A percentile compares a stretch with the other conserved stretches of the same genome.
These are phyloP conservation scores for Backusella psychrophila DNA, from an alignment of 192 early-diverging fungal species.

Conservation along the genomic window DNA sequence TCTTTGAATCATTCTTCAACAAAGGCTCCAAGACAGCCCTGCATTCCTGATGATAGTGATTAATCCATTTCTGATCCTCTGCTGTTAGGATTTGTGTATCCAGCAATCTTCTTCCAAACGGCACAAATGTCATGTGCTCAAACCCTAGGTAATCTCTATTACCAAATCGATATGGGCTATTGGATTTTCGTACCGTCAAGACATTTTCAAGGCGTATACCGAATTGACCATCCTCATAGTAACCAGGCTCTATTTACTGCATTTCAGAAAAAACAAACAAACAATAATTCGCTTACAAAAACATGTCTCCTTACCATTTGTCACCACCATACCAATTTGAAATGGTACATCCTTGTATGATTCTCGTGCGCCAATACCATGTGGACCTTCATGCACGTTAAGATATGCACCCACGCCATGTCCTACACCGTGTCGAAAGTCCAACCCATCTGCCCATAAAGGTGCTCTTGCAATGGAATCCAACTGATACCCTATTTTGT, in stretches of 20 bases:
- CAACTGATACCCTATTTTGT: slow-evolving; percentile 68
- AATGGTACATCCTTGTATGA: slow-evolving; percentile 72
- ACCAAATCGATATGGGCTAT: slow-evolving; percentile 79
- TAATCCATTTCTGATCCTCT: slow-evolving; percentile 82
- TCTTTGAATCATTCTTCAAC: slow-evolving; percentile 62
- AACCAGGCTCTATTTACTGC: slow-evolving; percentile 73
- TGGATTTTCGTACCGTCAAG: slow-evolving; percentile 66
- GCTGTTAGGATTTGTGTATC: slow-evolving; percentile 60
- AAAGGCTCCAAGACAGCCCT: slow-evolving; percentile 74
- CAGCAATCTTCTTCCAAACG: slow-evolving; percentile 83
- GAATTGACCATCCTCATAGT: slow-evolving; percentile 93
- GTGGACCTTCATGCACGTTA: slow-evolving; percentile 93
- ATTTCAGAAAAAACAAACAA: background rate
- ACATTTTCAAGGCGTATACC: slow-evolving; percentile 97
- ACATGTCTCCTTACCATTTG: slow-evolving; percentile 58
- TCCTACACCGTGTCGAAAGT: slow-evolving; percentile 95
- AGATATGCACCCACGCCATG: slow-evolving; percentile 95
- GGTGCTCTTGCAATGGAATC: slow-evolving; percentile 81
- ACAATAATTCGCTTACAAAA: background rate
- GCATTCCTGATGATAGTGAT: slow-evolving; percentile 78
- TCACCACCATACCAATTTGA: slow-evolving; percentile 86
- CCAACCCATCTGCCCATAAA: slow-evolving; percentile 90
- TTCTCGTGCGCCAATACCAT: slow-evolving; percentile 80
- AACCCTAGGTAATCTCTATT: slow-evolving; percentile 79
- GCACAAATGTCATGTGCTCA: slow-evolving; percentile 87